These are phyloP conservation scores for Cryptococcus sp. DNA, from an alignment of 1,284 basidiomycete species.

Conservation along the genomic window DNA sequence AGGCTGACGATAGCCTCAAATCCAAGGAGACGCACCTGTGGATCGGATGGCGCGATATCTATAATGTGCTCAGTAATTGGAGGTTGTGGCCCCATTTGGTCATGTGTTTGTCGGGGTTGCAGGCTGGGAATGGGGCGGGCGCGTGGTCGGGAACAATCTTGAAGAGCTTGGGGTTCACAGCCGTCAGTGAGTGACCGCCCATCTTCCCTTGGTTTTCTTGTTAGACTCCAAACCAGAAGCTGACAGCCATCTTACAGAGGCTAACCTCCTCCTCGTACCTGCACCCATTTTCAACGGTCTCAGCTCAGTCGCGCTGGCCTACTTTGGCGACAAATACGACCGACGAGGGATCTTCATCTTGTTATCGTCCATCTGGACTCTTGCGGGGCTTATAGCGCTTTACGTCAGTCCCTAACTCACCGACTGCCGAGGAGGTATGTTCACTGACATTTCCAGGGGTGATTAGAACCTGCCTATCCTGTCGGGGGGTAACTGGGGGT, in stretches of 20 bases:
- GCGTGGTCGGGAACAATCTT: background rate
- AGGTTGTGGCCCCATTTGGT: constrained; percentile 37
- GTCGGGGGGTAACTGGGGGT: constrained; percentile 6
- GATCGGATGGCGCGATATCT: constrained; percentile 16
- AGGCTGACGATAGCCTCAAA: constrained; percentile 24
- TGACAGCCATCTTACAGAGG: background rate
- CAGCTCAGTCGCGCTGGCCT: constrained; percentile 1
- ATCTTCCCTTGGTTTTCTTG: background rate
- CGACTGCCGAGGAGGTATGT: no score
- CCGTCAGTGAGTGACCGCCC: background rate
- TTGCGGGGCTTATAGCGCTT: constrained; percentile 7
- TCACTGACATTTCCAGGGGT: no score
- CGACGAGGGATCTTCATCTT: constrained; percentile 5
- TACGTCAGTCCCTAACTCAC: background rate
- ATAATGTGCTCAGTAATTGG: constrained; percentile 27
- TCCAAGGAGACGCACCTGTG: background rate
- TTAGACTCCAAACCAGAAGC: no score
- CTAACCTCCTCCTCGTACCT: background rate
- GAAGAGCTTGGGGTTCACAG: background rate
- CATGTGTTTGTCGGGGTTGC: constrained; percentile 20
- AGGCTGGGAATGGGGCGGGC: background rate
- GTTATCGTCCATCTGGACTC: constrained; percentile 6
- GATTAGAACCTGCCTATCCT: constrained; percentile 7
- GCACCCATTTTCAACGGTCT: background rate
- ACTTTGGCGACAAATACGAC: constrained; percentile 6